Base-by-base conservation (phyloP, 495 filamentous ascomycete genomes). In the Podospora comata region DNA sequence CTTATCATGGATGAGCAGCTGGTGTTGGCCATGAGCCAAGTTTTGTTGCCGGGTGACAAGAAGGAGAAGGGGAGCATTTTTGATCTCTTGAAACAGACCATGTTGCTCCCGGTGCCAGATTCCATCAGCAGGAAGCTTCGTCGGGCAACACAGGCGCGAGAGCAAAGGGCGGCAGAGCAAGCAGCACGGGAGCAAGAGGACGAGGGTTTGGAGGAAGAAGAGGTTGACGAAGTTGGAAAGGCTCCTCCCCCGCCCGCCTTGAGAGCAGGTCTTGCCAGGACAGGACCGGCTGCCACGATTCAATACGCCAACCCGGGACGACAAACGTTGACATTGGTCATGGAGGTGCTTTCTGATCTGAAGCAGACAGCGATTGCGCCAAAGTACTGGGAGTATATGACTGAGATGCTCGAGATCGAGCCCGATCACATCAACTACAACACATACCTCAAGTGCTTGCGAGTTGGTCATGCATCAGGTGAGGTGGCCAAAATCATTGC, bases 331-430 rank as follows among this genome's bases (percentile, higher is more conserved):
- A 89, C 89, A 20, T 72, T 94, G 16, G 73, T 94, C 30, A 70
- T 95, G 56, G 78, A 87, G 61, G 84, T 90, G 5, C 87, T 91
- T 66, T 71, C 80, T 16, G 79, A 81, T 18, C 82, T 87, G 20
- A 74, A 81, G 19, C 78, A 79, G 44, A 83, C 82, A 9, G 76
- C 82, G 19, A 70, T 80, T 0, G 89, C 87, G 15, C 75, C 78
- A 30, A 79, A 80, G 16, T 97, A 97, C 79, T 97, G 92, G 93
- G 76, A 88, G 9, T 72, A 88, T 13, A 79, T 97, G 68, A 92
- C 90, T 0, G 72, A 74, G 0, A 34, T 74, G 3, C 78, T 86
- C 72, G 75, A 72, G 26, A 76, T 97, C 66, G 69, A 79, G 3
- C 93, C 94, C 5, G 95, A 98, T 76, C 63, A 78, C 11, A 80